phyloP scores from a whole-genome alignment of 768 basidiomycete species.

The Lactarius quietus region DNA sequence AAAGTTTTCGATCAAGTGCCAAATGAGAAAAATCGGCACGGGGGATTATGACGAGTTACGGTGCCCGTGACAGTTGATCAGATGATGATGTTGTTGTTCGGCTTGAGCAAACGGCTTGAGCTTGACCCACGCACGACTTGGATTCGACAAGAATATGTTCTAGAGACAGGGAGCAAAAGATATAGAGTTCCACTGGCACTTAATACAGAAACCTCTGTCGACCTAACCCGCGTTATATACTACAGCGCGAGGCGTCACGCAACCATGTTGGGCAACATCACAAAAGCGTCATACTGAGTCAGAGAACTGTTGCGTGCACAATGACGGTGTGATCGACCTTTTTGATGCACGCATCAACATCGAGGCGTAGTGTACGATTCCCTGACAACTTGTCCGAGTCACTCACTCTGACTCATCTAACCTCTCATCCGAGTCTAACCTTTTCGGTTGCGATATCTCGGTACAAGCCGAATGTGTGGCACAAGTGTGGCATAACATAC shows the following conservation, averaged over 20 bases:
- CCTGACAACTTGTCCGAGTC: not conserved
- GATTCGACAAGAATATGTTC: not conserved
- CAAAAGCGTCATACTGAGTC: conserved; percentile 14
- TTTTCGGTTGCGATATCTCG: not conserved
- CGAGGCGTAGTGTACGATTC: conserved; percentile 1
- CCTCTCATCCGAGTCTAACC: not conserved
- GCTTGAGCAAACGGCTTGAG: not conserved
- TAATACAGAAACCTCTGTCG: not conserved
- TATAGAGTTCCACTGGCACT: not conserved
- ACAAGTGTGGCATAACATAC: no score
- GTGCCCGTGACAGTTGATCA: not conserved
- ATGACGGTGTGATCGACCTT: not conserved
- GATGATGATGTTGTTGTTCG: not conserved
- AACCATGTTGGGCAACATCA: not conserved
- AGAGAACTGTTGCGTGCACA: not conserved
- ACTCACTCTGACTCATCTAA: not conserved
- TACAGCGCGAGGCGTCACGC: not conserved
- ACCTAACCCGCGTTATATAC: conserved; percentile 8
- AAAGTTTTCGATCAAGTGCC: not conserved
- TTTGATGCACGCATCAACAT: conserved; percentile 12
- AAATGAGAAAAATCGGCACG: not conserved
- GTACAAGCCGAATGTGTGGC: no score
- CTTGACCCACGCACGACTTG: not conserved
- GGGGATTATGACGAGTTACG: not conserved
- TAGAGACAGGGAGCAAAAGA: not conserved